phyloP scores from a whole-genome alignment of 192 early-diverging fungal genomes.

The Coemansia sp. region DNA sequence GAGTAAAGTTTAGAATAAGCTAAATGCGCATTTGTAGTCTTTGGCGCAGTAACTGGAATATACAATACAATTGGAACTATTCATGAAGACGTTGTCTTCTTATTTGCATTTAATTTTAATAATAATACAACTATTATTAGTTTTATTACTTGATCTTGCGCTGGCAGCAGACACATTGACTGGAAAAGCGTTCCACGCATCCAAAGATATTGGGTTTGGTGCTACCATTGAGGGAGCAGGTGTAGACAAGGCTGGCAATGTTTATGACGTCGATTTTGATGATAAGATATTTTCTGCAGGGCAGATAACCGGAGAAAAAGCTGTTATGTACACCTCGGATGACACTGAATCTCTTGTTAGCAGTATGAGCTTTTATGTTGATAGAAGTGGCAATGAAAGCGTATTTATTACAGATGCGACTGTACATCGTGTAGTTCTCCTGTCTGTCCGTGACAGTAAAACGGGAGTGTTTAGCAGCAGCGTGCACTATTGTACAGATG shows the following conservation, averaged over 20 bases:
- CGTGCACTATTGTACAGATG: slow-evolving; percentile 30
- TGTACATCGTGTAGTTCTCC: slow-evolving; percentile 2
- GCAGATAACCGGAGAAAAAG: neutral
- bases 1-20: no score
- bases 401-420: slow-evolving; percentile 3
- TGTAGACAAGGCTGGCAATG: slow-evolving; percentile 1
- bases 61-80: no score
- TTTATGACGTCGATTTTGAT: slow-evolving; percentile 6
- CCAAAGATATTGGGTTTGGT: neutral
- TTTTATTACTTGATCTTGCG: neutral
- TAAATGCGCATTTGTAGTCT: no score
- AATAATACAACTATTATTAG: neutral
- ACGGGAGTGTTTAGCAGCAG: slow-evolving; percentile 9
- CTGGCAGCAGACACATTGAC: slow-evolving; percentile 2
- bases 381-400: neutral
- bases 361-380: slow-evolving; percentile 4
- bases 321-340: neutral
- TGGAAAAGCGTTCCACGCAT: neutral
- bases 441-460: neutral
- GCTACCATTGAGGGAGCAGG: slow-evolving; percentile 6
- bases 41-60: no score
- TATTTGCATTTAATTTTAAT: neutral
- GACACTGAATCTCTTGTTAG: neutral
- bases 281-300: neutral
- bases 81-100: no score